Evolutionary conservation across 768 basidiomycete genomes (phyloP).

Genomic region (Hortiboletus campestris): DNA sequence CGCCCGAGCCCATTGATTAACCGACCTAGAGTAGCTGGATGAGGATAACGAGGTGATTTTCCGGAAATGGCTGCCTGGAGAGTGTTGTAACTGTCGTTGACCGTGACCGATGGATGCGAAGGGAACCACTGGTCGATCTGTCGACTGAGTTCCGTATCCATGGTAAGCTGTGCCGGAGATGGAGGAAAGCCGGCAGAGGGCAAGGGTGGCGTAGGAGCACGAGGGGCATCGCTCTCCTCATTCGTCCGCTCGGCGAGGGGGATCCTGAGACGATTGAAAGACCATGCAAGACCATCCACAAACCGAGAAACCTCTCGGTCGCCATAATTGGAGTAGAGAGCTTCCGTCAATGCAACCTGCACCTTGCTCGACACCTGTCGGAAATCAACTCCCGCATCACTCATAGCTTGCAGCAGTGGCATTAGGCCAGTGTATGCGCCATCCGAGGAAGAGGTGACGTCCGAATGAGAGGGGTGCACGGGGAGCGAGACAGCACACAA

Average conservation of each 20-base stretch:
- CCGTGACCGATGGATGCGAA: slow-evolving; percentile 26
- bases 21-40: slow-evolving; percentile 49
- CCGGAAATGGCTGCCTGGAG: slow-evolving; percentile 45
- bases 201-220: slow-evolving; percentile 7
- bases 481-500: slow-evolving; percentile 37
- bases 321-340: slow-evolving; percentile 20
- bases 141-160: slow-evolving; percentile 29
- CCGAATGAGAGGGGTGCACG: slow-evolving; percentile 11
- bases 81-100: slow-evolving; percentile 44
- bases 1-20: slow-evolving; percentile 74
- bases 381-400: slow-evolving; percentile 32
- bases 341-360: slow-evolving; percentile 19
- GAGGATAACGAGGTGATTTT: slow-evolving; percentile 46
- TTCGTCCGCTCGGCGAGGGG: slow-evolving; percentile 19
- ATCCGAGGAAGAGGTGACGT: slow-evolving; percentile 11
- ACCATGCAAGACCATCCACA: slow-evolving; percentile 16
- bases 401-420: slow-evolving; percentile 43
- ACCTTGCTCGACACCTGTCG: slow-evolving; percentile 20
- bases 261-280: slow-evolving; percentile 21
- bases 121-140: slow-evolving; percentile 35
- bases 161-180: slow-evolving; percentile 9
- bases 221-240: background rate
- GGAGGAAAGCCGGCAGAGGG: slow-evolving; percentile 15
- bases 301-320: slow-evolving; percentile 25
- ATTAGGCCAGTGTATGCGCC: slow-evolving; percentile 41